These are phyloP conservation scores for Isabelozyma gotoi DNA, from an alignment of 805 yeast genomes.

Conservation along the genomic window DNA sequence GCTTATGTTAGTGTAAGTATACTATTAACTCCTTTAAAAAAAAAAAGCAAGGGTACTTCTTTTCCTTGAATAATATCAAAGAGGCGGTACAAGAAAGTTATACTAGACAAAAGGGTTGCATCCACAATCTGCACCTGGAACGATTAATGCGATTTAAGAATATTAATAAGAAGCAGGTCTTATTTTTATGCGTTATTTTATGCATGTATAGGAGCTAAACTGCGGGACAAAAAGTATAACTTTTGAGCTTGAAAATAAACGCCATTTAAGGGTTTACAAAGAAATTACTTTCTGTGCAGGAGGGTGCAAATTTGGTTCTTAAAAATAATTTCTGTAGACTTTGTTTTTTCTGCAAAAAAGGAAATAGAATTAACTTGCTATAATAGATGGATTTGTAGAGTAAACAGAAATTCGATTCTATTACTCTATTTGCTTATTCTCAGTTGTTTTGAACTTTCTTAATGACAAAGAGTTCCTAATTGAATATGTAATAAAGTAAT, in stretches of 20 bases:
- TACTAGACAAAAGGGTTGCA: too few relatives aligned
- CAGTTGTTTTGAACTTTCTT: too few relatives aligned
- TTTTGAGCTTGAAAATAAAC: neutral
- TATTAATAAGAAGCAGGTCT: neutral
- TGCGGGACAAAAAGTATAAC: neutral
- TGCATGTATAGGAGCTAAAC: neutral
- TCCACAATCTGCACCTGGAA: neutral
- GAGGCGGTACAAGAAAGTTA: too few relatives aligned
- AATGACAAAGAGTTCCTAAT: too few relatives aligned
- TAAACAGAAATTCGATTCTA: neutral
- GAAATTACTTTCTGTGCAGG: neutral
- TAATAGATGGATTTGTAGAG: neutral
- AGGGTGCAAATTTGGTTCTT: neutral
- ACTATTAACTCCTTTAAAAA: too few relatives aligned
- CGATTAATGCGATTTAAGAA: neutral
- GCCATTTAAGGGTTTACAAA: neutral
- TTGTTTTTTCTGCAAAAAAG: neutral
- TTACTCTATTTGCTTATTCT: too few relatives aligned
- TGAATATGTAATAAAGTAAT: too few relatives aligned
- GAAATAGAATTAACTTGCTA: neutral
- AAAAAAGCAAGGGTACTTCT: too few relatives aligned
- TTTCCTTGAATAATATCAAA: too few relatives aligned
- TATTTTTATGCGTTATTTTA: neutral
- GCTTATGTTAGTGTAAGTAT: too few relatives aligned
- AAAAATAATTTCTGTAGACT: neutral